These are phyloP conservation scores for Polytrichum commune DNA, from an alignment of 225 moss, liverwort and hornwort genomes.

Conservation along the genomic window DNA sequence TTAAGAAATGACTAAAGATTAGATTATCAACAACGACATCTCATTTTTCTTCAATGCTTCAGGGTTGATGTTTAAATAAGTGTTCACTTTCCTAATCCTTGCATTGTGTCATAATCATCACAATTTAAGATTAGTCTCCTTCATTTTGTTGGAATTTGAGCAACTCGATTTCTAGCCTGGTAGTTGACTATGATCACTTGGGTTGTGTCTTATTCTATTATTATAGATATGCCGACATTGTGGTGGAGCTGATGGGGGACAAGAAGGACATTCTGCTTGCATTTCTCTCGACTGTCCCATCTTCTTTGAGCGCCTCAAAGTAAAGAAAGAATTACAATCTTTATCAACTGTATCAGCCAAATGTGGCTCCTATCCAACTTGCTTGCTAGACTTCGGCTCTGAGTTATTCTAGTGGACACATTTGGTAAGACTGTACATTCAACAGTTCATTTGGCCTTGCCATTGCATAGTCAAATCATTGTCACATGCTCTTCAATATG, in stretches of 20 bases:
- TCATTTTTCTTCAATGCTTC: too few species aligned
- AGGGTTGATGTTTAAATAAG: too few species aligned
- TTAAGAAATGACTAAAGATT: too few species aligned
- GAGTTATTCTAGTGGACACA: conserved; percentile 54
- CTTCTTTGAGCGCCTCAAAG: conserved; percentile 85
- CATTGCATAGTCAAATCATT: too few species aligned
- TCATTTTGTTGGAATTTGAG: too few species aligned
- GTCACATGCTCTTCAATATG: too few species aligned
- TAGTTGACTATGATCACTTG: not conserved
- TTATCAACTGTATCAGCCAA: conserved; percentile 68
- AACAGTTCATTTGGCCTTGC: too few species aligned
- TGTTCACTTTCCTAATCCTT: too few species aligned
- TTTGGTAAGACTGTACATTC: too few species aligned
- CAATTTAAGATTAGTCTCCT: too few species aligned
- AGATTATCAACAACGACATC: too few species aligned
- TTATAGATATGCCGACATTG: conserved; percentile 90
- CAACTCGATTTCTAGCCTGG: not conserved
- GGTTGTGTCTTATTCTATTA: conserved; percentile 5
- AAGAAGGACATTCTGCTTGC: conserved; percentile 61
- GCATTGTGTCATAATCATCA: too few species aligned
- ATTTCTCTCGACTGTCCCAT: conserved; percentile 84
- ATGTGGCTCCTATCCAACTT: conserved; percentile 71
- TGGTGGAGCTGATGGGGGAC: conserved; percentile 74
- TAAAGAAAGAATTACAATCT: conserved; percentile 74
- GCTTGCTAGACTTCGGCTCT: conserved; percentile 45